Percentiles rank a stretch among this genome's conserved stretches.
These are phyloP conservation scores for Serendipita indica DNA, from an alignment of 768 basidiomycete species.

Conservation along the genomic window DNA sequence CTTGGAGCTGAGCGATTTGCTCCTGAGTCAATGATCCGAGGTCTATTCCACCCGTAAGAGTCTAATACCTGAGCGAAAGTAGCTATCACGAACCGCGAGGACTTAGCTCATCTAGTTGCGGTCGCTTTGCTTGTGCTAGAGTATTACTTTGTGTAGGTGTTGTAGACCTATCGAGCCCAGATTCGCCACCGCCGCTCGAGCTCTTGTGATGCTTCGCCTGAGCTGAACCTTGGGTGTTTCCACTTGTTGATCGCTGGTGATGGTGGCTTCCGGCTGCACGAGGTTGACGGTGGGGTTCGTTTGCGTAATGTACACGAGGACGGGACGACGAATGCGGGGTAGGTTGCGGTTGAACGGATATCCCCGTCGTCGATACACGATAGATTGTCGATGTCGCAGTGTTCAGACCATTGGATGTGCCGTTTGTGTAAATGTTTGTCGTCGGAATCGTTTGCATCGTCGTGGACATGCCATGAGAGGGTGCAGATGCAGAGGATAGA, in stretches of 20 bases:
- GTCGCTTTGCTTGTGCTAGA: background rate
- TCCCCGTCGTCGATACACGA: conserved; percentile 1
- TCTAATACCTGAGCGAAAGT: background rate
- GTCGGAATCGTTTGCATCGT: conserved; percentile 1
- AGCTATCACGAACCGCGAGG: background rate
- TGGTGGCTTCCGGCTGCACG: background rate
- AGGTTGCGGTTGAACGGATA: background rate
- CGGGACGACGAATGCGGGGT: background rate
- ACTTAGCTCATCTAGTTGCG: background rate
- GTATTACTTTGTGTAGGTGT: conserved; percentile 7
- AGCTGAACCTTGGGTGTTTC: background rate
- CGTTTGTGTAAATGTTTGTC: conserved; percentile 4
- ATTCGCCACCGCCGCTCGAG: background rate
- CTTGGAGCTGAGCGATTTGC: conserved; percentile 8
- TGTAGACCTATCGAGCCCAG: background rate
- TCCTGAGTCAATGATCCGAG: background rate
- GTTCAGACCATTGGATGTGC: background rate
- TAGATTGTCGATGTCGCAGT: background rate
- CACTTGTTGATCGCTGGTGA: background rate
- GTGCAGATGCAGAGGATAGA: too few species aligned
- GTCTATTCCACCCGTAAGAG: background rate
- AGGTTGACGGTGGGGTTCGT: background rate
- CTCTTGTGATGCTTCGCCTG: background rate
- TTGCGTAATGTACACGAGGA: background rate
- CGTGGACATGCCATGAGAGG: background rate